Base-by-base conservation (phyloP, 306 rosid species). In the Abrus precatorius region DNA sequence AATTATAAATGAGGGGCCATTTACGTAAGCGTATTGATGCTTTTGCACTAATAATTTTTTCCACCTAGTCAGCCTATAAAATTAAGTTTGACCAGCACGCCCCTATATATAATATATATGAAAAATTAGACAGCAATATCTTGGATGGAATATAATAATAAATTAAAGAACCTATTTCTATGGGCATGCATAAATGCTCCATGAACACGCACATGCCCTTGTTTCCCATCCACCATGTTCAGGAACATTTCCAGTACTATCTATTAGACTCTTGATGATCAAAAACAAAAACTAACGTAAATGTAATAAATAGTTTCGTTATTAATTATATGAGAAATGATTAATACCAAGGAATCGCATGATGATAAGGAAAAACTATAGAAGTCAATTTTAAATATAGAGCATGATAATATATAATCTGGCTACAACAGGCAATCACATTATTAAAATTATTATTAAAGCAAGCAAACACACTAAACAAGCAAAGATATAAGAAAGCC, bases 141-240 rank as follows among this genome's bases (percentile, higher is more conserved):
- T 71, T 75, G 63, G 52, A 9, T 67, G 81, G 49, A 63, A 77
- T 73, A 34, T n/a, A 75, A 64, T 59, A 84, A 75, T 81, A 85
- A 82, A 80, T 80, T 34, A 20, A 61, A 34, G 61, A 34, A 38
- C 32, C 74, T 73, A 74, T 41, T 72, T 48, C 62, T 45, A 62
- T 40, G 88, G 86, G 78, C 84, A 78, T 77, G 86, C 87, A 85
- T 86, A 83, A 94, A 89, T 88, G 91, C 87, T 57, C 84, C 88
- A 70, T 85, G 79, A 72, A 54, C 85, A 82, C 75, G 89, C 97
- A 91, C 97, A 91, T 95, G 97, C 54, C 80, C 36, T 52, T 91
- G 97, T 89, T 91, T 85, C 94, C 90, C 74, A 50, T 69, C 75
- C 83, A 85, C 80, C 84, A 45, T 83, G 68, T 83, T 78, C 75